These are phyloP conservation scores for Wallacemonas sp. DNA, from an alignment of 208 protist species.

Conservation along the genomic window DNA sequence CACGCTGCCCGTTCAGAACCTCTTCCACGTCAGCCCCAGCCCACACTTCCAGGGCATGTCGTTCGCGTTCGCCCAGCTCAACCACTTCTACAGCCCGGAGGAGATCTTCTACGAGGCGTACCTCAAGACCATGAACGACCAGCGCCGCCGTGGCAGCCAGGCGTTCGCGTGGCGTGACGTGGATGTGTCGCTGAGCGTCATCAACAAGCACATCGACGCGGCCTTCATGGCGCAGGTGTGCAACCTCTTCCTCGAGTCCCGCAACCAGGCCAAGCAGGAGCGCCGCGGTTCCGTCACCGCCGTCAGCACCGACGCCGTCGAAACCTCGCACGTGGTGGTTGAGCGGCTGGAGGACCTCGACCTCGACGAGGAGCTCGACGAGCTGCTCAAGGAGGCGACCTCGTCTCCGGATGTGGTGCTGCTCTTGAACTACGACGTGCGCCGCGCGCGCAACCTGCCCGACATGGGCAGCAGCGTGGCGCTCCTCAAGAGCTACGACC, in stretches of 20 bases:
- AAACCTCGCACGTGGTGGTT: conserved; percentile 36
- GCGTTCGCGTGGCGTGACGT: conserved; percentile 89
- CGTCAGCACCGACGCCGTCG: background rate
- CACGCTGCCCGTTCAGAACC: conserved; percentile 77
- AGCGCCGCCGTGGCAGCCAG: conserved; percentile 81
- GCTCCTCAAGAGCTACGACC: conserved; percentile 75
- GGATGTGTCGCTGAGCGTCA: conserved; percentile 85
- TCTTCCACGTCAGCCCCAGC: conserved; percentile 84
- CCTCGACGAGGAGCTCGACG: conserved; percentile 63
- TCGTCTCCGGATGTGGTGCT: conserved; percentile 54
- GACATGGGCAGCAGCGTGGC: conserved; percentile 75
- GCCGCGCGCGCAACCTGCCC: conserved; percentile 53
- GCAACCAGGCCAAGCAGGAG: conserved; percentile 19
- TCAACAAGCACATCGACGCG: conserved; percentile 85
- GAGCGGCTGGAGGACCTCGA: conserved; percentile 79
- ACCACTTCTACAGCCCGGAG: conserved; percentile 85
- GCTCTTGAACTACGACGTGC: conserved; percentile 83
- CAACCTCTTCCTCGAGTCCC: conserved; percentile 80
- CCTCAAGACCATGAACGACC: conserved; percentile 85
- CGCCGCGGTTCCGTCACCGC: too few species aligned
- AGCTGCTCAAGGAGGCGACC: conserved; percentile 67
- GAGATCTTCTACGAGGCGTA: conserved; percentile 92
- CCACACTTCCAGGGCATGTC: conserved; percentile 88
- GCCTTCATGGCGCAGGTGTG: conserved; percentile 79
- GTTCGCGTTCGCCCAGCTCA: conserved; percentile 80